A percentile compares a stretch with the other conserved stretches of the same genome.
These are phyloP conservation scores for Peronospora farinosa DNA, from an alignment of 352 stramenopile species.

Conservation along the genomic window DNA sequence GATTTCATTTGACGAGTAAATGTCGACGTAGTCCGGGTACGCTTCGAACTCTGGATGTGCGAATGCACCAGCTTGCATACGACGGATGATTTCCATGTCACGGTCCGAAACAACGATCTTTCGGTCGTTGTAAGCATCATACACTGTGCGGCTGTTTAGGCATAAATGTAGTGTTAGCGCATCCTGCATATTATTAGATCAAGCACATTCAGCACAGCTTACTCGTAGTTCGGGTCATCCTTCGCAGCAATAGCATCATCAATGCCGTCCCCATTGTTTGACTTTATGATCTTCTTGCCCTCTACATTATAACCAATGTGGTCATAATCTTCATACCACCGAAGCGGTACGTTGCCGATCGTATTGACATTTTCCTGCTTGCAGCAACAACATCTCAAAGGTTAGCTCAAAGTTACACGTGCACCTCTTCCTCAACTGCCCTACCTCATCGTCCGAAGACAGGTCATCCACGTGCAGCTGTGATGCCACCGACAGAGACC, in stretches of 20 bases:
- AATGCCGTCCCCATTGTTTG: constrained; percentile 85
- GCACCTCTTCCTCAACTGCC: background rate
- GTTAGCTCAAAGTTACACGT: background rate
- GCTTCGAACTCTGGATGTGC: constrained; percentile 90
- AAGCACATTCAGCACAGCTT: constrained; percentile 16
- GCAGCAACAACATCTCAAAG: background rate
- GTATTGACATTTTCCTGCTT: constrained; percentile 90
- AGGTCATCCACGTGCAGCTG: constrained; percentile 97
- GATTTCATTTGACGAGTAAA: constrained; percentile 84
- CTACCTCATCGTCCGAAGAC: constrained; percentile 95
- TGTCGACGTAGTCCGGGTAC: constrained; percentile 87
- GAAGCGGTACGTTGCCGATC: constrained; percentile 96
- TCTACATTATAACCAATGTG: constrained; percentile 99
- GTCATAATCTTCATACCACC: constrained; percentile 99
- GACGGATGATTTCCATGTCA: constrained; percentile 97
- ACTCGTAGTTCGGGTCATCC: constrained; percentile 92
- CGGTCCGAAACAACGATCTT: constrained; percentile 94
- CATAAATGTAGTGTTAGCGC: constrained; percentile 13
- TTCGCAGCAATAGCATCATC: constrained; percentile 82
- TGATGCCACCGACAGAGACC: constrained; percentile 71
- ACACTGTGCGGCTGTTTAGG: constrained; percentile 87
- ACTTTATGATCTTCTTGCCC: constrained; percentile 94
- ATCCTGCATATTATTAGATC: background rate
- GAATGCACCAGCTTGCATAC: constrained; percentile 92
- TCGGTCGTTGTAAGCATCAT: constrained; percentile 98